These are phyloP conservation scores for Candida maltosa DNA, from an alignment of 805 yeast genomes.

Conservation along the genomic window DNA sequence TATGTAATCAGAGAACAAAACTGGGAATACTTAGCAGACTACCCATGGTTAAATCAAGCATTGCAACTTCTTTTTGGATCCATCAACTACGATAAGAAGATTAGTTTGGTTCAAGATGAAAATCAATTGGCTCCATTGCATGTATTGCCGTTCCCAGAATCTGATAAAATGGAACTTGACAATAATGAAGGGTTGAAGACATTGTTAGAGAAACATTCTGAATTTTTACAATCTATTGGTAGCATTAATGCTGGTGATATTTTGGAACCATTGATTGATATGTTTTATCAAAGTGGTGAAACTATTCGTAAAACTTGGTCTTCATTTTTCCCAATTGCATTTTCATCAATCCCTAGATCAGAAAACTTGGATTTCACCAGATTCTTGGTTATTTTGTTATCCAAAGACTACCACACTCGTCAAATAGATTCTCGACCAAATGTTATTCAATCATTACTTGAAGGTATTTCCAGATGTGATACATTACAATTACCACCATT, in stretches of 20 bases:
- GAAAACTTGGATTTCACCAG: conserved; percentile 85
- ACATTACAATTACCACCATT: conserved; percentile 88
- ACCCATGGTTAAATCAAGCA: conserved; percentile 94
- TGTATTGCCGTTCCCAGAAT: conserved; percentile 33
- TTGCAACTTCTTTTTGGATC: conserved; percentile 81
- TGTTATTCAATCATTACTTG: conserved; percentile 78
- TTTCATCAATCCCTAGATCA: conserved; percentile 67
- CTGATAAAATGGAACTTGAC: conserved; percentile 24
- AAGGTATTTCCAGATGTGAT: conserved; percentile 74
- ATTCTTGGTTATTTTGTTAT: conserved; percentile 69
- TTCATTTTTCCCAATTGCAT: conserved; percentile 76
- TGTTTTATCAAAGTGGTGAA: conserved; percentile 78
- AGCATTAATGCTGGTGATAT: conserved; percentile 54
- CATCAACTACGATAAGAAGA: conserved; percentile 48
- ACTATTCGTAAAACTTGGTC: conserved; percentile 84
- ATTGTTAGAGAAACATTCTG: conserved; percentile 24
- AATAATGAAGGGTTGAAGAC: conserved; percentile 15
- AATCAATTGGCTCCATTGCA: conserved; percentile 52
- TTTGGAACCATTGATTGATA: conserved; percentile 68
- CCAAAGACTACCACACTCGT: conserved; percentile 90
- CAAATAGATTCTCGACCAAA: conserved; percentile 86
- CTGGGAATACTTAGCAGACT: conserved; percentile 94
- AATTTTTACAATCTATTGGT: conserved; percentile 27
- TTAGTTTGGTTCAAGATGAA: conserved; percentile 47
- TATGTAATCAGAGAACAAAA: conserved; percentile 93